Base-by-base conservation (phyloP, 2,329 filamentous ascomycete genomes). In the Epicoccum nigrum region DNA sequence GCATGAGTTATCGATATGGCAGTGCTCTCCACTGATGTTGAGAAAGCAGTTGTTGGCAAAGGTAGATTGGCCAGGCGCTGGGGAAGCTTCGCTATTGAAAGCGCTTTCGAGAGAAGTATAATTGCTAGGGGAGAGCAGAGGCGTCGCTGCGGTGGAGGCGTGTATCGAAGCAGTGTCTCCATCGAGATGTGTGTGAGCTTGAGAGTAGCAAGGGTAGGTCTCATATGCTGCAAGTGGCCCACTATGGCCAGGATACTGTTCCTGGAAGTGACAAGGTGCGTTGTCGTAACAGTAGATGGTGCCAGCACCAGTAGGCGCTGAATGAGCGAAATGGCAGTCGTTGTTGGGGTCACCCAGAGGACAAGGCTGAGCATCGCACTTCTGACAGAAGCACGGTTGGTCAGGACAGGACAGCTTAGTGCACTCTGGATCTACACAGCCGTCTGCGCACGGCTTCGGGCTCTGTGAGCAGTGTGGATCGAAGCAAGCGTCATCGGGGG, bases 211-310 rank as follows among this genome's bases (percentile, higher is more conserved):
- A 11, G 63, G 65, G 45, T 71, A 67, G 8, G 59, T 58, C 37
- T 71, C 66, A 34, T 64, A 71, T 2, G 56, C 56, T 6, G 61
- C 49, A 15, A 72, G 55, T 19, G 45, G 51, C 9, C 57, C 45
- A 28, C 67, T 49, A 23, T 62, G 61, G n/a, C 44, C 52, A 20
- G 67, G 65, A 20, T 61, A 56, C 8, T 60, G 61, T 28, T 67
- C 60, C 38, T 72, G 68, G 21, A 72, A 70, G 49, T 70, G 69
- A 58, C 67, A 71, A 35, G 65, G 60, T 11, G 64, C 60, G 45
- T 65, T 60, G 44, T 70, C 68, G 56, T 66, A 70, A 59, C 69
- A 72, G 63, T 62, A 68, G 27, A 71, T 61, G n/a, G 68, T 70
- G 20, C 68, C 66, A 27, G 64, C 54, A 6, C 58, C 42, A 13